Evolutionary conservation across 129 eudicot species (phyloP).

Genomic region (Rutidosis leptorrhynchoides): DNA sequence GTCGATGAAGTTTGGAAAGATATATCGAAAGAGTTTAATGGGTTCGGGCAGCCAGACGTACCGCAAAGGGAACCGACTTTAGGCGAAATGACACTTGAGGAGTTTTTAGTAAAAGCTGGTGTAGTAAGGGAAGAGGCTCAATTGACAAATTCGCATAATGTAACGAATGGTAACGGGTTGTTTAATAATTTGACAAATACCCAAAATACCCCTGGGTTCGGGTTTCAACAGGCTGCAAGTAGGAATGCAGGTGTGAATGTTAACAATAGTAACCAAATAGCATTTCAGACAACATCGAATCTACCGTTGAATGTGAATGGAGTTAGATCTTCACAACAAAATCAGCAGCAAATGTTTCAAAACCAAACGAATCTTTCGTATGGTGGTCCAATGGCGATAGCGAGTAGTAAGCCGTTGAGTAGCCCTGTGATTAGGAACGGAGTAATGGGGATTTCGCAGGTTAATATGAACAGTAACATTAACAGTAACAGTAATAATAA

Average conservation of each 20-base stretch:
- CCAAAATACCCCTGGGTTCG: slow-evolving; percentile 41
- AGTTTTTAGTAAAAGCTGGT: slow-evolving; percentile 87
- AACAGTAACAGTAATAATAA: slow-evolving; percentile 19
- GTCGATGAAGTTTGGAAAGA: slow-evolving; percentile 94
- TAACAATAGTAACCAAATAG: slow-evolving; percentile 42
- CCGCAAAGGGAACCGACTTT: slow-evolving; percentile 72
- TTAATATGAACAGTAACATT: slow-evolving; percentile 27
- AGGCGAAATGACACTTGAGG: slow-evolving; percentile 93
- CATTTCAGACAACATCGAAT: slow-evolving; percentile 44
- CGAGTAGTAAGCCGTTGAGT: slow-evolving; percentile 45
- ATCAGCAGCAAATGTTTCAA: slow-evolving; percentile 56
- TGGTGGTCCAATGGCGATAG: slow-evolving; percentile 56
- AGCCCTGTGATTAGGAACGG: slow-evolving; percentile 66
- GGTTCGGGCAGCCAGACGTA: slow-evolving; percentile 36
- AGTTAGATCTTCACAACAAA: slow-evolving; percentile 44
- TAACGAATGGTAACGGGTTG: slow-evolving; percentile 39
- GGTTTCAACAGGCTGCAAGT: slow-evolving; percentile 45
- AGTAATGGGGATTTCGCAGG: slow-evolving; percentile 45
- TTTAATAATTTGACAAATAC: slow-evolving; percentile 43
- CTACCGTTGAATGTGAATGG: slow-evolving; percentile 66
- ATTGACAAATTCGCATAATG: slow-evolving; percentile 16
- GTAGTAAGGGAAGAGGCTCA: slow-evolving; percentile 79
- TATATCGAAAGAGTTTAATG: slow-evolving; percentile 53
- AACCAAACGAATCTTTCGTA: slow-evolving; percentile 60
- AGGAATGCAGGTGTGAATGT: slow-evolving; percentile 29